Base-by-base conservation (phyloP, 116 monocot species). In the Papilionanthe hybrid region DNA sequence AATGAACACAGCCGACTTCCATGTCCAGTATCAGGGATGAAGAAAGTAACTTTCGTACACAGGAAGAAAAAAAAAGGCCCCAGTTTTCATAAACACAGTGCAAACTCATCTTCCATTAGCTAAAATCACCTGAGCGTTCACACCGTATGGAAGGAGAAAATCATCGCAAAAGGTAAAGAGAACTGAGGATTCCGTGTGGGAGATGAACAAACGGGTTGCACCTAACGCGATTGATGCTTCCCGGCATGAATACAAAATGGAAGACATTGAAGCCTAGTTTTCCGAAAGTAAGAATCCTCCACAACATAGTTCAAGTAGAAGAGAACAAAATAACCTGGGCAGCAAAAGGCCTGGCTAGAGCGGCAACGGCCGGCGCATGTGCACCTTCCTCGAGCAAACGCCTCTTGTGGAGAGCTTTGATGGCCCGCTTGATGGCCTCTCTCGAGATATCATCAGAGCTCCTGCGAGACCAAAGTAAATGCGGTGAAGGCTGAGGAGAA, bases 331-430 rank as follows among this genome's bases (percentile, higher is more conserved):
- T 19, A 78, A 94, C 97, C 91, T 91, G 94, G 32, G 84, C 78
- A 17, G 84, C 85, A 42, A 86, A 86, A 5, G 97, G 97, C 23
- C 80, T 72, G 29, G 91, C 72, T 37, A 97, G 94, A 17, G 97
- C 94, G 42, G 81, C 56, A 67, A 94, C 78, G 2, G 97, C 97
- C 0, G 92, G 88, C 4, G 81, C 81, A 78, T 97, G 97, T 9
- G 97, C 94, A 2, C 86, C 94, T 76, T 97, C 97, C 80, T 97
- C 97, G 68, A 92, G 80, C 78, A 91, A 86, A 72, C 90, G 97
- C 79, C 94, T 79, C 83, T 65, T 89, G 58, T 87, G 84, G n/a
- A 97, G 91, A 22, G 91, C 89, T 63, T 72, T 88, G 44, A 97
- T 84, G 22, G 97, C 91, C 17, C 80, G 77, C 75, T 82, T 83